A percentile compares a stretch with the other conserved stretches of the same genome.
These are phyloP conservation scores for Hagleromyces aurorensis DNA, from an alignment of 805 yeast genomes.

Conservation along the genomic window DNA sequence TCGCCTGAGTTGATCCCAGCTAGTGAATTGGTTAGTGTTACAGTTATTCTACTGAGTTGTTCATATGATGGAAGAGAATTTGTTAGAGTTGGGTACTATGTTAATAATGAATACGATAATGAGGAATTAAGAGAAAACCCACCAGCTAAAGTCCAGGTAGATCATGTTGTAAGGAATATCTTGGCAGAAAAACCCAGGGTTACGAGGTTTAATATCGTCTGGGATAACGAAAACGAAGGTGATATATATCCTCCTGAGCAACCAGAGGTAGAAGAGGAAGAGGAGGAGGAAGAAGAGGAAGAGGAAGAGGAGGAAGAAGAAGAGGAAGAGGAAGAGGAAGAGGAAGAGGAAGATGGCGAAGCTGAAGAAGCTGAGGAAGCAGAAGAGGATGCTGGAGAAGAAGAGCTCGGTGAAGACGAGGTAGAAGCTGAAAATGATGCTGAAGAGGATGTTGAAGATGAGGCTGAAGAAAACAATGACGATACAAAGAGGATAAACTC, in stretches of 20 bases:
- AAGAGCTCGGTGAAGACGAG: slow-evolving; percentile 35
- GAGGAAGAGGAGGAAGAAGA: slow-evolving; percentile 50
- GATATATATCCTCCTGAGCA: slow-evolving; percentile 78
- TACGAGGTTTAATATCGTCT: slow-evolving; percentile 90
- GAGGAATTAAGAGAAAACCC: slow-evolving; percentile 93
- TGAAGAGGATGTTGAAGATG: slow-evolving; percentile 29
- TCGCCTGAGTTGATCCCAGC: slow-evolving; percentile 95
- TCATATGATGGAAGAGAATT: slow-evolving; percentile 90
- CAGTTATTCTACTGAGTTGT: slow-evolving; percentile 88
- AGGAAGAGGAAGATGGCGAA: slow-evolving; percentile 41
- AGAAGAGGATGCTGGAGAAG: slow-evolving; percentile 36
- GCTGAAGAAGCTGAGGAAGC: slow-evolving; percentile 37
- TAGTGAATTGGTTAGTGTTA: slow-evolving; percentile 87
- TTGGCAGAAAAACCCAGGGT: slow-evolving; percentile 97
- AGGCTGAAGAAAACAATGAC: slow-evolving; percentile 24
- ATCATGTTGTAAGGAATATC: slow-evolving; percentile 87
- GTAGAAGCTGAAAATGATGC: slow-evolving; percentile 34
- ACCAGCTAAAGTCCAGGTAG: slow-evolving; percentile 87
- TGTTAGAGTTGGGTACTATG: slow-evolving; percentile 96
- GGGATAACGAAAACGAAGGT: slow-evolving; percentile 73
- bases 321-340: slow-evolving; percentile 39
- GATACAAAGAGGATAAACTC: slow-evolving; percentile 27
- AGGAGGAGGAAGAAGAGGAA: slow-evolving; percentile 57
- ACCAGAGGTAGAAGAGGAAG: slow-evolving; percentile 53
- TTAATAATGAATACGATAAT: slow-evolving; percentile 90